Base-by-base conservation (phyloP, 169 alveolate genomes). In the Sarcocystis neurona region DNA sequence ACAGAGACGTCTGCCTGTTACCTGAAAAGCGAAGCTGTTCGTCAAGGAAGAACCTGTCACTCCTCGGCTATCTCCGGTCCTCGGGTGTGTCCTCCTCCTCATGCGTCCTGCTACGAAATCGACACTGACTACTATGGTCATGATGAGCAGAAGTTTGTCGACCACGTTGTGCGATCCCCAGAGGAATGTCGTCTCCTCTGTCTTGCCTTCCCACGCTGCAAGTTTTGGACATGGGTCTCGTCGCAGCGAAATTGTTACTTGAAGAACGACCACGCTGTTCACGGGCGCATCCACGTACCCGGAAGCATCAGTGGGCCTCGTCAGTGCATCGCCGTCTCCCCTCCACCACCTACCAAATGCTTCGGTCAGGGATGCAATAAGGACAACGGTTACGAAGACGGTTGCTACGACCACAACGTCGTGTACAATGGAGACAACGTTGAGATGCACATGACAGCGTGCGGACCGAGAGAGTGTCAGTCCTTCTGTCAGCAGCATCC, bases 211-310 rank as follows among this genome's bases (percentile, higher is more conserved):
- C n/a, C 46, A 10, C 46, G 75, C 75, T 63, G 75, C 43, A 63
- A 32, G 23, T 63, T 32, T 44, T 63, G 75, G 75, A 63, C 75
- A n/a, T 63, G 75, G 75, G 75, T 63, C 37, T 63, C 75, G n/a
- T 44, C n/a, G 34, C n/a, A 39, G 2, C 2, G 8, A 30, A 23
- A 63, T 15, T 63, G 75, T 63, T 63, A 63, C 43, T 30, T 63
- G 43, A 63, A 63, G 30, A 44, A 63, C 43, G 20, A 32, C 10
- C 75, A 63, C 30, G 75, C 75, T 30, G 46, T 63, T 39, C 37
- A 32, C 6, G 75, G 75, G 43, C 39, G 75, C 12, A 44, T 63
- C 18, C 75, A 63, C n/a, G 34, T 39, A 10, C 75, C 18, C 27
- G 46, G 34, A 63, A 63, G 46, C 43, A 44, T 63, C 15, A 44